Conservation (phyloP, 768 basidiomycete species). For the Kwoniella sp. region DNA sequence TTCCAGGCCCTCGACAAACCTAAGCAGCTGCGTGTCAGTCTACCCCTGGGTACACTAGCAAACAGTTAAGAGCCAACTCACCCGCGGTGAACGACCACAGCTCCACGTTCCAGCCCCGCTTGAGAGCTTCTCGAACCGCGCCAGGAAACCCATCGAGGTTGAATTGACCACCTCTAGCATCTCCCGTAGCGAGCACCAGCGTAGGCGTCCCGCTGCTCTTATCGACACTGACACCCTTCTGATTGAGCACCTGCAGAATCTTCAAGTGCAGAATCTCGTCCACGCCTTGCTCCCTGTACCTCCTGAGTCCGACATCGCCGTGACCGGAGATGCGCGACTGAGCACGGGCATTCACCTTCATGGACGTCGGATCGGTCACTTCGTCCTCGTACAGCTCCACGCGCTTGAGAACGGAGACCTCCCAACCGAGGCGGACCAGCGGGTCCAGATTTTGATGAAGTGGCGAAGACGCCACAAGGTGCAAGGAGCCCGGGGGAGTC, state of each 20-base stretch:
- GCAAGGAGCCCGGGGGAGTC: slow-evolving; percentile 36
- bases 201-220: slow-evolving; percentile 47
- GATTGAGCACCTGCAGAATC: slow-evolving; percentile 70
- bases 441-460: slow-evolving; percentile 42
- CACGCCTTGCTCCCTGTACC: slow-evolving; percentile 75
- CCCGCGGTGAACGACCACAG: slow-evolving; percentile 81
- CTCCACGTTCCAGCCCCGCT: slow-evolving; percentile 91
- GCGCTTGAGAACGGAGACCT: slow-evolving; percentile 44
- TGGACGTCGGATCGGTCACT: slow-evolving; percentile 25
- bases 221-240: slow-evolving; percentile 54
- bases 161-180: slow-evolving; percentile 87
- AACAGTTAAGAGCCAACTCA: slow-evolving; percentile 49
- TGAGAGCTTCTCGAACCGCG: slow-evolving; percentile 76
- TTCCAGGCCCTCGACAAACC: slow-evolving; percentile 41
- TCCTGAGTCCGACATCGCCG: slow-evolving; percentile 12
- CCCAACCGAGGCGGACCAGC: slow-evolving; percentile 45
- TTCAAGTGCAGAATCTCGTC: slow-evolving; percentile 93
- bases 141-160: slow-evolving; percentile 90
- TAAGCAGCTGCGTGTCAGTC: neutral
- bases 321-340: slow-evolving; percentile 5
- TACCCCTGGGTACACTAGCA: too few species aligned
- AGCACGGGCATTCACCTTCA: slow-evolving; percentile 19
- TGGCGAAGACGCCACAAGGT: slow-evolving; percentile 45
- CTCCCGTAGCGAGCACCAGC: slow-evolving; percentile 88
- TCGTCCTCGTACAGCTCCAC: slow-evolving; percentile 41